Percentiles rank a stretch among this genome's conserved stretches.
Evolutionary conservation across 1,139 yeast genomes (phyloP).

Genomic region (Yamadazyma blattariae): DNA sequence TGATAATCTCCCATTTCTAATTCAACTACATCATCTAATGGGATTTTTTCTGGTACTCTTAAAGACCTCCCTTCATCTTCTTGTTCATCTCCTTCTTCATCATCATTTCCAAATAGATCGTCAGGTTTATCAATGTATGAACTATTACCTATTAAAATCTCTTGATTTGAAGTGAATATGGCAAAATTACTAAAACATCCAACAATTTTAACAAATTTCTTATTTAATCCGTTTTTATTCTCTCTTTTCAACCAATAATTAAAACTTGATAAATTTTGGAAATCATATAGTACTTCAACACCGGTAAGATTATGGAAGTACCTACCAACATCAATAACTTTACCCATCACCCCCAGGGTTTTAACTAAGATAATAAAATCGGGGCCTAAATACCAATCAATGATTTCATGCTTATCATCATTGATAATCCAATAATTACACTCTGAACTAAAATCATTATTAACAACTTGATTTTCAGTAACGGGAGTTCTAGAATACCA

Average conservation of each 20-base stretch:
- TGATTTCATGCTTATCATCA: conserved; percentile 25
- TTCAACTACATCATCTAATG: conserved; percentile 42
- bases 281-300: conserved; percentile 5
- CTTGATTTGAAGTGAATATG: conserved; percentile 45
- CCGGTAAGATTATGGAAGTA: conserved; percentile 12
- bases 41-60: conserved; percentile 31
- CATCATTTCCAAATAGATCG: not conserved
- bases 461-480: conserved; percentile 12
- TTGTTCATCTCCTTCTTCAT: not conserved
- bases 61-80: conserved; percentile 14
- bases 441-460: conserved; percentile 18
- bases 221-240: conserved; percentile 16
- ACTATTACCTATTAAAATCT: conserved; percentile 43
- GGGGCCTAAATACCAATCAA: conserved; percentile 59
- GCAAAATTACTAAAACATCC: conserved; percentile 54
- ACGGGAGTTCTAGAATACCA: conserved; percentile 51
- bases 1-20: conserved; percentile 77
- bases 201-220: conserved; percentile 41
- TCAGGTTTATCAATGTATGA: conserved; percentile 12
- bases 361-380: conserved; percentile 51
- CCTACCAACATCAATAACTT: conserved; percentile 9
- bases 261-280: conserved; percentile 14
- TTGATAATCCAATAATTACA: conserved; percentile 45
- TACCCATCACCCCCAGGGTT: conserved; percentile 30
- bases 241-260: conserved; percentile 28